A percentile compares a stretch with the other conserved stretches of the same genome.
phyloP scores from a whole-genome alignment of 352 stramenopile genomes.

The Pythium brassicae region DNA sequence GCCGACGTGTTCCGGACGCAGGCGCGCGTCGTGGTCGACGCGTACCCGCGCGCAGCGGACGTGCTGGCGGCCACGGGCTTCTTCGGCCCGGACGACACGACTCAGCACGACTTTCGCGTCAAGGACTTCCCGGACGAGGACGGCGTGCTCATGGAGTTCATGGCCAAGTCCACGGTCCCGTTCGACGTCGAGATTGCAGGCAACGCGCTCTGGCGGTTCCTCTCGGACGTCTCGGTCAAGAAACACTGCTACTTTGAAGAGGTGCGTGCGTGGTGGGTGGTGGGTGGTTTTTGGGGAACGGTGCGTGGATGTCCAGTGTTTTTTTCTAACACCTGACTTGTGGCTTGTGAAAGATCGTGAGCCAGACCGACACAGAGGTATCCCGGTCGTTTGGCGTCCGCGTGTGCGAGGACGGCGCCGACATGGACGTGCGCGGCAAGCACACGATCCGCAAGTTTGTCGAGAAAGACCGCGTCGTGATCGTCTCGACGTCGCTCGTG shows the following conservation, averaged over 20 bases:
- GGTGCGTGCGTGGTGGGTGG: neutral
- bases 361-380: conserved; percentile 2
- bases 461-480: conserved; percentile 20
- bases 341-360: neutral
- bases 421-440: conserved; percentile 35
- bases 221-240: conserved; percentile 13
- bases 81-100: conserved; percentile 1
- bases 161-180: conserved; percentile 8
- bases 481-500: conserved; percentile 45
- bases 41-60: conserved; percentile 4
- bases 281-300: neutral
- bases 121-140: conserved; percentile 10
- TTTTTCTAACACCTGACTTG: no score
- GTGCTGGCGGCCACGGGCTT: conserved; percentile 1
- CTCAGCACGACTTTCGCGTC: conserved; percentile 8
- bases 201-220: conserved; percentile 17
- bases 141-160: conserved; percentile 19
- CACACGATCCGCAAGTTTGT: conserved; percentile 38
- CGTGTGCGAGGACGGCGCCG: conserved; percentile 8
- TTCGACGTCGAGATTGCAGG: conserved; percentile 8
- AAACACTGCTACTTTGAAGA: conserved; percentile 17
- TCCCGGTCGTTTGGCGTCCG: conserved; percentile 9
- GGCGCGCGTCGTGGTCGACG: neutral
- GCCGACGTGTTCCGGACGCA: conserved; percentile 10
- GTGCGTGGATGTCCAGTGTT: neutral